phyloP scores from a whole-genome alignment of 768 basidiomycete species.

The Amanita brunnescens region DNA sequence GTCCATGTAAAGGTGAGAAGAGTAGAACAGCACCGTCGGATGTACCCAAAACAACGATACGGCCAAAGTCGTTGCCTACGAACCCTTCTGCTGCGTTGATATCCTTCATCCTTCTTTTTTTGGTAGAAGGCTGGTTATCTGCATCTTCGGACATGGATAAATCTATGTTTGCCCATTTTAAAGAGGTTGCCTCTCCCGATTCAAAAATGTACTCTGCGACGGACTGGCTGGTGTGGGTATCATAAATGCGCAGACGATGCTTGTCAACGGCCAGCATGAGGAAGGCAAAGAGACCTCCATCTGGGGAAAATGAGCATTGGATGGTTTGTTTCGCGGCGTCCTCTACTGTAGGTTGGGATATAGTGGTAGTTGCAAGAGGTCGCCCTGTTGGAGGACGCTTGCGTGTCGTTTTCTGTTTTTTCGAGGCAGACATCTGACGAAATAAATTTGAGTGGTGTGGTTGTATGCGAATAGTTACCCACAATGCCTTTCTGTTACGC shows the following conservation, averaged over 20 bases:
- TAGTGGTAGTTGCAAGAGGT: slow-evolving; percentile 43
- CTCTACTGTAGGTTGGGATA: slow-evolving; percentile 47
- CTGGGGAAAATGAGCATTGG: slow-evolving; percentile 52
- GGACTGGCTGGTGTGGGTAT: slow-evolving; percentile 44
- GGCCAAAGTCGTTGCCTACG: slow-evolving; percentile 19
- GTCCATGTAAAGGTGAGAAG: slow-evolving; percentile 55
- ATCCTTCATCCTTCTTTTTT: slow-evolving; percentile 48
- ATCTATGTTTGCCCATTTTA: slow-evolving; percentile 42
- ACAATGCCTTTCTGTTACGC: neutral
- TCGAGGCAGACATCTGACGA: slow-evolving; percentile 30
- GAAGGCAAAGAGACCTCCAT: slow-evolving; percentile 48
- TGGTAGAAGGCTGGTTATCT: slow-evolving; percentile 29
- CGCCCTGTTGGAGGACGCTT: slow-evolving; percentile 45
- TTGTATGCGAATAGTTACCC: neutral
- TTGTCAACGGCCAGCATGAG: slow-evolving; percentile 63
- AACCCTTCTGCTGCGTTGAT: slow-evolving; percentile 19
- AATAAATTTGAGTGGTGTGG: neutral
- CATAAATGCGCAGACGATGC: slow-evolving; percentile 59
- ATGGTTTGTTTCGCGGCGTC: slow-evolving; percentile 33
- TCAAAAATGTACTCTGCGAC: slow-evolving; percentile 52
- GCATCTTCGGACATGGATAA: slow-evolving; percentile 16
- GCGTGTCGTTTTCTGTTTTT: slow-evolving; percentile 43
- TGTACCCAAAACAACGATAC: slow-evolving; percentile 49
- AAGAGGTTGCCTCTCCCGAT: slow-evolving; percentile 42
- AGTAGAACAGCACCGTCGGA: slow-evolving; percentile 50